Evolutionary conservation across 2,329 filamentous ascomycete genomes (phyloP).

Genomic region (Lachnellula subtilissima): DNA sequence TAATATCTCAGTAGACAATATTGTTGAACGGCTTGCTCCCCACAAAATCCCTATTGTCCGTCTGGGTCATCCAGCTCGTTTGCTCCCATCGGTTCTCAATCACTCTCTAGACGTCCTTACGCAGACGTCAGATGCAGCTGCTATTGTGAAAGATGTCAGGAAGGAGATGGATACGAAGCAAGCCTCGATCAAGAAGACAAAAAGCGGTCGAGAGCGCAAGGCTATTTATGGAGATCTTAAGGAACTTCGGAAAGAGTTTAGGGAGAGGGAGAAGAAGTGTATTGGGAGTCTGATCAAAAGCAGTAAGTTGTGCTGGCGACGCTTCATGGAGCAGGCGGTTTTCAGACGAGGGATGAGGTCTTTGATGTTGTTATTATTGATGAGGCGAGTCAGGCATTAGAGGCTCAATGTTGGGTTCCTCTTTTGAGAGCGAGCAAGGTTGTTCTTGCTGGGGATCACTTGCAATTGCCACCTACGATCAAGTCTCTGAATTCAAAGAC

Average conservation of each 20-base stretch:
- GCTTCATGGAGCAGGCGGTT: constrained; percentile 84
- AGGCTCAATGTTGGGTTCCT: constrained; percentile 96
- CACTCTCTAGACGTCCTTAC: constrained; percentile 91
- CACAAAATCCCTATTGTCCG: constrained; percentile 84
- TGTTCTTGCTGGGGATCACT: constrained; percentile 87
- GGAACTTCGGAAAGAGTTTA: constrained; percentile 81
- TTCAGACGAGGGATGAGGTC: constrained; percentile 69
- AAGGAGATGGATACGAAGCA: constrained; percentile 92
- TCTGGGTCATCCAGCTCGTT: constrained; percentile 84
- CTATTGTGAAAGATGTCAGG: constrained; percentile 83
- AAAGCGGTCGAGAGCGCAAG: constrained; percentile 70
- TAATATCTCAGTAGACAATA: constrained; percentile 97
- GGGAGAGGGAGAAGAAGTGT: constrained; percentile 77
- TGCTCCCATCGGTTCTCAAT: constrained; percentile 80
- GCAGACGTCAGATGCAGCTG: constrained; percentile 81
- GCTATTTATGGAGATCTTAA: constrained; percentile 82
- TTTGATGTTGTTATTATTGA: constrained; percentile 97
- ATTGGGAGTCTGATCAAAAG: constrained; percentile 68
- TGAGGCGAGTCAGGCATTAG: constrained; percentile 90
- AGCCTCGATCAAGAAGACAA: constrained; percentile 80
- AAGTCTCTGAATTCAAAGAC: constrained; percentile 64
- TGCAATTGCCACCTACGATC: constrained; percentile 91
- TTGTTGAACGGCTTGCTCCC: constrained; percentile 83
- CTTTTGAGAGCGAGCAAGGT: constrained; percentile 76
- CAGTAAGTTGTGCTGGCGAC: constrained; percentile 88